Base-by-base conservation (phyloP, 192 early-diverging fungal genomes). In the Coemansia sp. region DNA sequence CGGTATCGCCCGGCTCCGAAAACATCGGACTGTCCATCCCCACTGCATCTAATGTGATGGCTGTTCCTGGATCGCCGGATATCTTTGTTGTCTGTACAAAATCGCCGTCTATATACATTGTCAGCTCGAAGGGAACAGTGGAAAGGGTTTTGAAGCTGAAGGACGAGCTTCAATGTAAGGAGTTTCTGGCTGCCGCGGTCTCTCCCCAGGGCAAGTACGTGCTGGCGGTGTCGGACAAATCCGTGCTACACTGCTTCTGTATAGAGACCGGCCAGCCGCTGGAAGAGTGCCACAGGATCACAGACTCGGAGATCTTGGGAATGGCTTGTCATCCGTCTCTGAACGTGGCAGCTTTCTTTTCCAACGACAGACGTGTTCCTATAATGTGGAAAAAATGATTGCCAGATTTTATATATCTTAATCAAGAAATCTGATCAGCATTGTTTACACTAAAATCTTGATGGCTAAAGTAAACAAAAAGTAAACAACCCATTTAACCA, bases 181-280 rank as follows among this genome's bases (percentile, higher is more conserved):
- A 87, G 66, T 89, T 92, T 63, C 59, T 91, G 14, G 63, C 78
- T 14, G 85, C 85, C 0, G 84, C 84, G 1, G 40, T 92, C 0
- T 90, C 90, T 6, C 85, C 93, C 0, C 89, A 92, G 49, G 94
- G 94, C 14, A 90, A 94, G 66, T 92, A 87, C 74, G 75, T 94
- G 7, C 91, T 95, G 75, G 87, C 88, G 56, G 83, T 93, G 5
- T 86, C 85, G 1, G 93, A 94, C 72, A 83, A 89, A 50, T 85
- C 87, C 11, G 58, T 66, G 0, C 33, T 97, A 48, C 89, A 92
- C 59, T 85, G 84, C 51, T 94, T 93, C 64, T 76, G 87, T 51
- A 66, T 85, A 0, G 86, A 88, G 16, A 85, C 84, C 25, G 93
- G 91, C 1, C 69, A 72, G 40, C 7, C 30, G 7, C 48, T 84